Percentiles rank a stretch among this genome's conserved stretches.
Conservation (phyloP, 371 early-diverging fungal genomes). For the Apophysomyces sp. region DNA sequence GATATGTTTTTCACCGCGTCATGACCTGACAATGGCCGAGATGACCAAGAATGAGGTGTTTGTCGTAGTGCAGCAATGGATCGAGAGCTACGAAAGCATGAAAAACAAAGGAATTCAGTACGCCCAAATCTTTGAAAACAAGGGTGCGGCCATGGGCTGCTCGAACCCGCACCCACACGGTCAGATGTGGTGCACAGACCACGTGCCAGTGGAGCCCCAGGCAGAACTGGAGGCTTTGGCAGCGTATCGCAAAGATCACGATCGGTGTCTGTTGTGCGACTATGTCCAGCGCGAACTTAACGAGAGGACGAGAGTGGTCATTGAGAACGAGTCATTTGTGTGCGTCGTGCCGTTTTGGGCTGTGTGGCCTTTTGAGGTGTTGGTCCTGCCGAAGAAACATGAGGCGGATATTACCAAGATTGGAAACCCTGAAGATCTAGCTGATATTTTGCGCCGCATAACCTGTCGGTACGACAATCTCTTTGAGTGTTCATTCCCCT, state of each 20-base stretch:
- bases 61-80: conserved; percentile 80
- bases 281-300: conserved; percentile 69
- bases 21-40: conserved; percentile 87
- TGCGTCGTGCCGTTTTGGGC: conserved; percentile 95
- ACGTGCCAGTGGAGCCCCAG: conserved; percentile 76
- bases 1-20: conserved; percentile 87
- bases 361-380: conserved; percentile 92
- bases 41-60: conserved; percentile 65
- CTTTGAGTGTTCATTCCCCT: conserved; percentile 91
- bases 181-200: conserved; percentile 89
- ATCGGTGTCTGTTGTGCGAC: conserved; percentile 76
- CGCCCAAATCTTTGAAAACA: conserved; percentile 95
- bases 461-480: conserved; percentile 90
- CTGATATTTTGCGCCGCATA: conserved; percentile 70
- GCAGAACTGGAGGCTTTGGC: conserved; percentile 66
- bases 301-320: conserved; percentile 68
- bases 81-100: conserved; percentile 50
- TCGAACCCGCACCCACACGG: conserved; percentile 94
- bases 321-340: conserved; percentile 77
- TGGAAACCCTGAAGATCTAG: conserved; percentile 53
- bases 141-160: conserved; percentile 96
- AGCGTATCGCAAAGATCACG: conserved; percentile 50
- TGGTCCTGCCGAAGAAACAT: conserved; percentile 79
- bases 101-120: conserved; percentile 58
- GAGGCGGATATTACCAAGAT: conserved; percentile 46